phyloP scores from a whole-genome alignment of 331 rosid species.

The Pyracantha coccinea region DNA sequence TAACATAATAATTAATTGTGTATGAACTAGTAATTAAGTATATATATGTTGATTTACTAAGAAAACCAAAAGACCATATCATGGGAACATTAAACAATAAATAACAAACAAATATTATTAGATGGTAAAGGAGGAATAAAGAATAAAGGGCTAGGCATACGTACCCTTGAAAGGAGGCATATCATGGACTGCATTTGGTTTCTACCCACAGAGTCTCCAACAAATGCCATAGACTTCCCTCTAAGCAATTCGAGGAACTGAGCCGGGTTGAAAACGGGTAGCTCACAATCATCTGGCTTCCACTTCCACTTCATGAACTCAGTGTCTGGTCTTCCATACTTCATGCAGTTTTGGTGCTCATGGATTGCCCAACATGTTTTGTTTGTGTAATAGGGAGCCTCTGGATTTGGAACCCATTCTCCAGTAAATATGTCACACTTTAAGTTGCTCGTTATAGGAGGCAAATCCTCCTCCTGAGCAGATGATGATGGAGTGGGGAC shows the following conservation, averaged over 20 bases:
- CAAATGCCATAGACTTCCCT: constrained; percentile 81
- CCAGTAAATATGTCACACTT: constrained; percentile 46
- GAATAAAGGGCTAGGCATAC: not conserved
- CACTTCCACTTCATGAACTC: constrained; percentile 91
- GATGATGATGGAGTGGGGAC: not conserved
- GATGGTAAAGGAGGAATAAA: not conserved
- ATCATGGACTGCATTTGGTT: constrained; percentile 94
- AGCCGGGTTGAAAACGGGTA: constrained; percentile 76
- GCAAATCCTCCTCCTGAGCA: not conserved
- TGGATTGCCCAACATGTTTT: constrained; percentile 51
- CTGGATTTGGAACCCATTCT: constrained; percentile 46
- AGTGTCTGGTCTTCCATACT: constrained; percentile 78
- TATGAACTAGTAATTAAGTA: not conserved
- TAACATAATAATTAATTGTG: not conserved
- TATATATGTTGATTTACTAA: too few species aligned
- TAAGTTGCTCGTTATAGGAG: not conserved
- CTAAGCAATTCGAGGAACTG: constrained; percentile 64
- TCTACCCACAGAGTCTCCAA: constrained; percentile 91
- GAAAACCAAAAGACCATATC: not conserved
- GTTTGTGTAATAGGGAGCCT: constrained; percentile 47
- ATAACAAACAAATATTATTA: not conserved
- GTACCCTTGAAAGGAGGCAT: constrained; percentile 80
- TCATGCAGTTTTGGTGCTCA: constrained; percentile 89
- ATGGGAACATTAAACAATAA: not conserved
- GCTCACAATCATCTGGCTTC: constrained; percentile 77